A percentile compares a stretch with the other conserved stretches of the same genome.
Evolutionary conservation across 345 rosid genomes (phyloP).

Genomic region (Citrus medica): DNA sequence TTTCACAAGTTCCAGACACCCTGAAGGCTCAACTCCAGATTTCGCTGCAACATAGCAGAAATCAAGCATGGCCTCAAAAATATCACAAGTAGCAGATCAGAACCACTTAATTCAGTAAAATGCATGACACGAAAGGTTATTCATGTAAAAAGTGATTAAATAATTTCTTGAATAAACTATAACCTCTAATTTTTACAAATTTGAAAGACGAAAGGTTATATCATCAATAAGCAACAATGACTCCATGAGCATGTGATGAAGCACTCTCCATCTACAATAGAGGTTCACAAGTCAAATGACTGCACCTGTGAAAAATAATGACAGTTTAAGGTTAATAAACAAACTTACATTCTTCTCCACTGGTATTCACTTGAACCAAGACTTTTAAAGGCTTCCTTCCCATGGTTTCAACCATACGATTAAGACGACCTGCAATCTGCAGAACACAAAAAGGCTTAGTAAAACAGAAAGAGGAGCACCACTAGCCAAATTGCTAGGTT

Average conservation of each 20-base stretch:
- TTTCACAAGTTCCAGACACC: conserved; percentile 74
- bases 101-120: not conserved
- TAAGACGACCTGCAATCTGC: conserved; percentile 89
- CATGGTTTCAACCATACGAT: conserved; percentile 57
- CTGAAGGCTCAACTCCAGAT: conserved; percentile 85
- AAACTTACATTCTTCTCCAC: conserved; percentile 94
- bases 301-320: not conserved
- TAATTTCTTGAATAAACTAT: not conserved
- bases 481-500: not conserved
- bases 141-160: not conserved
- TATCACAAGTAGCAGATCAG: not conserved
- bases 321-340: not conserved
- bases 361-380: conserved; percentile 90
- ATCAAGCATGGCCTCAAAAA: conserved; percentile 3
- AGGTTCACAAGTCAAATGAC: not conserved
- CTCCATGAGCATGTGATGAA: not conserved
- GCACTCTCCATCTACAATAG: not conserved
- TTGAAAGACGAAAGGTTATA: not conserved
- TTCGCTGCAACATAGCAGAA: conserved; percentile 57
- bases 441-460: conserved; percentile 4
- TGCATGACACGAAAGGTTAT: not conserved
- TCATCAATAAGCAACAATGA: not conserved
- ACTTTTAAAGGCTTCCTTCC: conserved; percentile 85
- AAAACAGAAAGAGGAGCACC: not conserved
- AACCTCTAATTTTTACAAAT: not conserved